These are phyloP conservation scores for Lactifluus hygrophoroides DNA, from an alignment of 768 basidiomycete species.

Conservation along the genomic window DNA sequence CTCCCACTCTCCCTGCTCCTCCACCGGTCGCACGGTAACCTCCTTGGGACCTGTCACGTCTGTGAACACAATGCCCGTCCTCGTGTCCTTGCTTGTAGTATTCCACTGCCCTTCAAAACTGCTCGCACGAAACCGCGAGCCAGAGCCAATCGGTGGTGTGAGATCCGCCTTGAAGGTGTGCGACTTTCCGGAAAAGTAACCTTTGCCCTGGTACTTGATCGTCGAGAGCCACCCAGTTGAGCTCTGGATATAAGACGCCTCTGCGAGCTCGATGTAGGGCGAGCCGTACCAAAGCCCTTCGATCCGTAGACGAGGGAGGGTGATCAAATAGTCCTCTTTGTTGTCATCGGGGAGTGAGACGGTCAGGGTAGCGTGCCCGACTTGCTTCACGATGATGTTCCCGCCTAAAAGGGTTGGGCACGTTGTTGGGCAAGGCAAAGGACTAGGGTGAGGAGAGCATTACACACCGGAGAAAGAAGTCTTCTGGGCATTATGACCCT, in stretches of 20 bases:
- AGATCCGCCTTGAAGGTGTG: slow-evolving; percentile 86
- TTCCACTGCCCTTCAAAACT: slow-evolving; percentile 80
- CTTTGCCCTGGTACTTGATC: slow-evolving; percentile 87
- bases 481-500: slow-evolving; percentile 92
- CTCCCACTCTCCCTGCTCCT: slow-evolving; percentile 75
- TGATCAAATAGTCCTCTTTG: slow-evolving; percentile 75
- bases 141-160: slow-evolving; percentile 32
- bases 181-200: slow-evolving; percentile 89
- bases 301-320: slow-evolving; percentile 87
- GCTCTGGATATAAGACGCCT: slow-evolving; percentile 68
- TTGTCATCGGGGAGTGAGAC: slow-evolving; percentile 49
- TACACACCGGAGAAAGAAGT: slow-evolving; percentile 78
- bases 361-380: slow-evolving; percentile 84
- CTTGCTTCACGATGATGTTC: slow-evolving; percentile 83
- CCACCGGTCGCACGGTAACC: slow-evolving; percentile 51
- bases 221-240: slow-evolving; percentile 52
- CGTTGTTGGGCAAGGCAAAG: background rate
- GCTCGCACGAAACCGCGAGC: slow-evolving; percentile 25
- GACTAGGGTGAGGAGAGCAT: background rate
- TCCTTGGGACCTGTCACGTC: slow-evolving; percentile 68
- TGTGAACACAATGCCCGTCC: slow-evolving; percentile 53
- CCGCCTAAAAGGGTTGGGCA: slow-evolving; percentile 40
- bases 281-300: slow-evolving; percentile 89
- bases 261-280: slow-evolving; percentile 86
- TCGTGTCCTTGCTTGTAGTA: slow-evolving; percentile 46